These are phyloP conservation scores for Komagataella ulmi DNA, from an alignment of 805 yeast species.

Conservation along the genomic window DNA sequence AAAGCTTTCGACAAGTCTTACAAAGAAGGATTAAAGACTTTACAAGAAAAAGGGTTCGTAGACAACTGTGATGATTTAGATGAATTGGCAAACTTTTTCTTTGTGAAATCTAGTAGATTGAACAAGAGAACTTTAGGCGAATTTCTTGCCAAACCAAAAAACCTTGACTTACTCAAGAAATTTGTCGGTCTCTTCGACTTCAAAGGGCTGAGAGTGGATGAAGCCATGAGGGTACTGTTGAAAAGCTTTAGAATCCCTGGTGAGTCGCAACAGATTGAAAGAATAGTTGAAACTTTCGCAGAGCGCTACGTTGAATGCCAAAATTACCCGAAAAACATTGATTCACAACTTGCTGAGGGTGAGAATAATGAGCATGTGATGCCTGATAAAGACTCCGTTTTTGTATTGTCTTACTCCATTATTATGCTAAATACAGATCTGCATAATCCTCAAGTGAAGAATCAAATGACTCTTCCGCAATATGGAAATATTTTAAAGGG, in stretches of 20 bases:
- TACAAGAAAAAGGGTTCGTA: slow-evolving; percentile 58
- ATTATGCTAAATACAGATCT: slow-evolving; percentile 91
- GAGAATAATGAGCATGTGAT: slow-evolving; percentile 34
- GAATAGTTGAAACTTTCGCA: slow-evolving; percentile 80
- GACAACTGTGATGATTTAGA: slow-evolving; percentile 27
- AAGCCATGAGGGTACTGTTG: slow-evolving; percentile 72
- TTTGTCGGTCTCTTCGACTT: slow-evolving; percentile 70
- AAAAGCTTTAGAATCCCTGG: slow-evolving; percentile 89
- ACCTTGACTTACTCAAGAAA: slow-evolving; percentile 39
- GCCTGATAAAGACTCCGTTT: slow-evolving; percentile 79
- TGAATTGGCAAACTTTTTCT: slow-evolving; percentile 67
- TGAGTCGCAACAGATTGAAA: slow-evolving; percentile 92
- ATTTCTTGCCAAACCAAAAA: slow-evolving; percentile 64
- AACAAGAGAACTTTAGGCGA: slow-evolving; percentile 87
- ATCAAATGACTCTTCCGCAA: slow-evolving; percentile 80
- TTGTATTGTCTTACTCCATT: slow-evolving; percentile 79
- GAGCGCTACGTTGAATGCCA: slow-evolving; percentile 64
- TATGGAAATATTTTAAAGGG: slow-evolving; percentile 74
- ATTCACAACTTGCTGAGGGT: slow-evolving; percentile 9
- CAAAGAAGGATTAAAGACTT: slow-evolving; percentile 52
- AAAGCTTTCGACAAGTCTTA: slow-evolving; percentile 70
- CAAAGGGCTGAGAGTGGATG: slow-evolving; percentile 73
- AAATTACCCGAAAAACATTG: slow-evolving; percentile 8
- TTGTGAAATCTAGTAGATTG: slow-evolving; percentile 64
- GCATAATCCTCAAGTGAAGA: slow-evolving; percentile 85